These are phyloP conservation scores for Oryza brachyantha DNA, from an alignment of 176 grass and related monocot species.

Conservation along the genomic window DNA sequence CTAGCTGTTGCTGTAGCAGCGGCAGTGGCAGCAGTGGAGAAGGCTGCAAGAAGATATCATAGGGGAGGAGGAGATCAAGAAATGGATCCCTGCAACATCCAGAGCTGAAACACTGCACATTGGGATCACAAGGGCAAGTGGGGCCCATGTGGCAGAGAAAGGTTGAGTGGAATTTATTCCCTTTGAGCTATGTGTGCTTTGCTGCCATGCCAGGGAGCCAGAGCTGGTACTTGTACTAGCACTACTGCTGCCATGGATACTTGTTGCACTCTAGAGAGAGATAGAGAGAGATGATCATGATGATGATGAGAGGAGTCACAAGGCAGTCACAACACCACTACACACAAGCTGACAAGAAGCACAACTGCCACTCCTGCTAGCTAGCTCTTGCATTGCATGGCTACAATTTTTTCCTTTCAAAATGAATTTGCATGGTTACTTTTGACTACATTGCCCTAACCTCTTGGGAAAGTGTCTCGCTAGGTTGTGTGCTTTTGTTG, in stretches of 20 bases:
- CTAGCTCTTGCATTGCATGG: conserved; percentile 10
- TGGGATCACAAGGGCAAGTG: conserved; percentile 42
- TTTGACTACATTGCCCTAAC: conserved; percentile 61
- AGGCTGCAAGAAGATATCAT: conserved; percentile 66
- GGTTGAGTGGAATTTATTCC: conserved; percentile 33
- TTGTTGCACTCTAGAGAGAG: conserved; percentile 16
- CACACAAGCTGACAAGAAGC: conserved; percentile 29
- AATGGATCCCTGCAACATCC: conserved; percentile 31
- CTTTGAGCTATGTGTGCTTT: conserved; percentile 29
- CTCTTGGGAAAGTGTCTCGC: conserved; percentile 37
- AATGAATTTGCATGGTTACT: conserved; percentile 35
- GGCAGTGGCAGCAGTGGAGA: conserved; percentile 41
- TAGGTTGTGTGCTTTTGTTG: conserved; percentile 20
- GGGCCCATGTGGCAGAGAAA: conserved; percentile 36
- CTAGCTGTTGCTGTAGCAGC: conserved; percentile 39
- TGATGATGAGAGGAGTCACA: conserved; percentile 25
- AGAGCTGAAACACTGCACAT: conserved; percentile 49
- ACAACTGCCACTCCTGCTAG: conserved; percentile 32
- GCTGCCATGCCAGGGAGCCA: conserved; percentile 28
- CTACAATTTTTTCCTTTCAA: background rate
- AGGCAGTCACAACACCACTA: conserved; percentile 39
- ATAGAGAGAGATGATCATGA: conserved; percentile 6
- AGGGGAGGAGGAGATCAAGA: conserved; percentile 54
- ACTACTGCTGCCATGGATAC: conserved; percentile 25
- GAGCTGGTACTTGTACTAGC: conserved; percentile 39